These are phyloP conservation scores for Claviceps africana DNA, from an alignment of 2,329 filamentous ascomycete genomes.

Conservation along the genomic window DNA sequence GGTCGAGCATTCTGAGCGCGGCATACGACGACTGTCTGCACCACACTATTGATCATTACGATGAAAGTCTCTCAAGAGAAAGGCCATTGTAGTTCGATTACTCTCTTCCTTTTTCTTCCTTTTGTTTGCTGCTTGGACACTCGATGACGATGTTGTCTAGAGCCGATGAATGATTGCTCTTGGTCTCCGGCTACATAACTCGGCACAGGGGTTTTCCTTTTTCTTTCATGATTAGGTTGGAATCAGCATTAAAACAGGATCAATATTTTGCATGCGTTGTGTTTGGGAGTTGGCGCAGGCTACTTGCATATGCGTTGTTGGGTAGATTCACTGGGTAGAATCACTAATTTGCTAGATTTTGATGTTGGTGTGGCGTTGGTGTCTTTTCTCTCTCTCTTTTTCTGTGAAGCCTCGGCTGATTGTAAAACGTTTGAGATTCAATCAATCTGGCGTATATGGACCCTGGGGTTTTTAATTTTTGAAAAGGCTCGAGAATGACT, in stretches of 20 bases:
- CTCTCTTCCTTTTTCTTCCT: not conserved
- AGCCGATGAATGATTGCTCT: not conserved
- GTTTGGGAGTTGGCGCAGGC: not conserved
- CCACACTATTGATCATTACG: not conserved
- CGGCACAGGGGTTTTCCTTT: constrained; percentile 3
- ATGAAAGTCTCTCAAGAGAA: not conserved
- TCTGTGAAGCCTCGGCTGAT: not conserved
- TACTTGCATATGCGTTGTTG: not conserved
- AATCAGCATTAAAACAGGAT: not conserved
- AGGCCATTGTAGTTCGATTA: not conserved
- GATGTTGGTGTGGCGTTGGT: not conserved
- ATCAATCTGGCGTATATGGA: too few species aligned
- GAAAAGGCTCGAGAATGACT: too few species aligned
- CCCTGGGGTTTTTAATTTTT: too few species aligned
- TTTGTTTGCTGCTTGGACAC: not conserved
- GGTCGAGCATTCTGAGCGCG: constrained; percentile 21
- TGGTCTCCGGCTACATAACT: constrained; percentile 4
- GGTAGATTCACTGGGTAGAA: not conserved
- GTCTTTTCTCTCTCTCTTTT: not conserved
- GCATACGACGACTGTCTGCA: not conserved
- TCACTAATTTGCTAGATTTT: not conserved
- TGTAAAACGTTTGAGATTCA: too few species aligned
- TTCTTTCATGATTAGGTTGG: not conserved
- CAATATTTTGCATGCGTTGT: not conserved
- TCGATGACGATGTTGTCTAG: not conserved